phyloP scores from a whole-genome alignment of 345 rosid species.

The Lepidium didymum region DNA sequence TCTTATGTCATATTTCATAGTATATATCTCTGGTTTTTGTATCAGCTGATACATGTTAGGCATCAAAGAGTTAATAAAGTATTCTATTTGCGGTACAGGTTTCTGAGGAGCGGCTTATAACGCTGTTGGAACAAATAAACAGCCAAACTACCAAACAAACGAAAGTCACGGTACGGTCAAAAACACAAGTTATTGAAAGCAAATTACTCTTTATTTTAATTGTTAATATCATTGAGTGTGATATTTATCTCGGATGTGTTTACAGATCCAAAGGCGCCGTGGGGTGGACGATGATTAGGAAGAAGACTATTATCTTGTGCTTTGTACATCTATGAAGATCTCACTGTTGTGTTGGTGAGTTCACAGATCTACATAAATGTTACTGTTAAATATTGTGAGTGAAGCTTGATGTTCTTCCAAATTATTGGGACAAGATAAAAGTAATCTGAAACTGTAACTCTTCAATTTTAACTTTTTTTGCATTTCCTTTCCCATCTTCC shows the following conservation, averaged over 20 bases:
- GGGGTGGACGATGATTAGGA: constrained; percentile 81
- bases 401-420: constrained; percentile 11
- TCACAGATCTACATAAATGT: neutral
- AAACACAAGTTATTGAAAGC: neutral
- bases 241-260: neutral
- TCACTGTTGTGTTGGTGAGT: neutral
- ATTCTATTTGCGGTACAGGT: constrained; percentile 39
- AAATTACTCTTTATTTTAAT: neutral
- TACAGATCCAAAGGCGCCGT: constrained; percentile 93
- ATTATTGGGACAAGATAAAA: constrained; percentile 1
- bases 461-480: neutral
- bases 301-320: neutral
- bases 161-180: constrained; percentile 70
- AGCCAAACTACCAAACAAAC: constrained; percentile 86
- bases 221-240: neutral
- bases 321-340: constrained; percentile 14
- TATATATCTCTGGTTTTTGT: neutral
- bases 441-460: constrained; percentile 4
- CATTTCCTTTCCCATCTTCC: neutral
- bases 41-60: neutral
- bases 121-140: constrained; percentile 88
- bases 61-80: neutral
- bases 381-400: constrained; percentile 13
- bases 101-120: constrained; percentile 81
- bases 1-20: neutral